Percentiles rank a stretch among this genome's conserved stretches.
These are phyloP conservation scores for Epichloe sibirici DNA, from an alignment of 2,329 filamentous ascomycete species.

Conservation along the genomic window DNA sequence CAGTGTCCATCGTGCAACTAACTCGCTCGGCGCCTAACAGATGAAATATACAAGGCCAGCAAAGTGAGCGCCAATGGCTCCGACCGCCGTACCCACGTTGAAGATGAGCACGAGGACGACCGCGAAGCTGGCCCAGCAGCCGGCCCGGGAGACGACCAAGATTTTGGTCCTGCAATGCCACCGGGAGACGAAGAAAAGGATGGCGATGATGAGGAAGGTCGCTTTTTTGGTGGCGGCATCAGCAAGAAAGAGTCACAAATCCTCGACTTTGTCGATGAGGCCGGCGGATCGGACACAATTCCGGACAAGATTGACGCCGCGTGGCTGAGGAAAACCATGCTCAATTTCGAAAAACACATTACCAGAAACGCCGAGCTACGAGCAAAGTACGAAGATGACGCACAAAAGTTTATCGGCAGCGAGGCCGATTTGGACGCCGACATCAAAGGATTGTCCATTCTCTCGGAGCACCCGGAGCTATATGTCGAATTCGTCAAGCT, in stretches of 20 bases:
- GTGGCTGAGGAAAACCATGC: slow-evolving; percentile 72
- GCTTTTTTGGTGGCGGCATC: slow-evolving; percentile 91
- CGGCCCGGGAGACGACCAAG: slow-evolving; percentile 33
- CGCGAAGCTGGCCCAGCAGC: slow-evolving; percentile 38
- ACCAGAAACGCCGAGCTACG: slow-evolving; percentile 82
- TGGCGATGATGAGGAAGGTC: slow-evolving; percentile 75
- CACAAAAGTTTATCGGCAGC: slow-evolving; percentile 69
- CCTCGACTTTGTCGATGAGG: slow-evolving; percentile 70
- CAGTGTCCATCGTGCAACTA: background rate
- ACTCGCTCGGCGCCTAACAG: slow-evolving; percentile 22
- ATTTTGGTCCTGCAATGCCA: slow-evolving; percentile 31
- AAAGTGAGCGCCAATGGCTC: slow-evolving; percentile 35
- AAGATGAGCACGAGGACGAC: slow-evolving; percentile 26
- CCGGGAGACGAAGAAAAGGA: slow-evolving; percentile 40
- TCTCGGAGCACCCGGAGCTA: slow-evolving; percentile 75
- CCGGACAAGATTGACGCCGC: slow-evolving; percentile 69
- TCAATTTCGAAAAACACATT: slow-evolving; percentile 84
- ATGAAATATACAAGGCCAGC: slow-evolving; percentile 51
- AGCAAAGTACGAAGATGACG: slow-evolving; percentile 69
- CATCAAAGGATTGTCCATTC: slow-evolving; percentile 74
- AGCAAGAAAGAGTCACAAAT: slow-evolving; percentile 69
- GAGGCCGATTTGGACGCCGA: slow-evolving; percentile 85
- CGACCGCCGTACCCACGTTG: slow-evolving; percentile 33
- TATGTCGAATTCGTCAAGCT: slow-evolving; percentile 70
- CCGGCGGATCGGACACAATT: slow-evolving; percentile 20